Evolutionary conservation across 139 green algal genomes (phyloP).

Genomic region (Coccomyxa sp.): DNA sequence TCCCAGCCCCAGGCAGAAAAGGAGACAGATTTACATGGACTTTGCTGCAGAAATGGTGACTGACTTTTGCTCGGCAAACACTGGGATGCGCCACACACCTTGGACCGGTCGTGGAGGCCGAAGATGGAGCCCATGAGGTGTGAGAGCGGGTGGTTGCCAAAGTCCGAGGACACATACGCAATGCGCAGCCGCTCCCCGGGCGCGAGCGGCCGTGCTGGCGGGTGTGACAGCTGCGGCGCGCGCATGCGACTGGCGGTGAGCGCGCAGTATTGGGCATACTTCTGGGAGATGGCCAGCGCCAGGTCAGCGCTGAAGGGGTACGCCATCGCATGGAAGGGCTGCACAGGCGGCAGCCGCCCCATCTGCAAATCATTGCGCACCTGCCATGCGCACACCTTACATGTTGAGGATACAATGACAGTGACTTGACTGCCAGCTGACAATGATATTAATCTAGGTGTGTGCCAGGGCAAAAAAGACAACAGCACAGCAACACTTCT

Average conservation of each 20-base stretch:
- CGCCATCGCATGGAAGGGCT: slow-evolving; percentile 93
- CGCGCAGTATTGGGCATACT: slow-evolving; percentile 64
- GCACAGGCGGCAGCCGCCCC: slow-evolving; percentile 63
- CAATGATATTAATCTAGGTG: too few species aligned
- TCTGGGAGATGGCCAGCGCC: slow-evolving; percentile 47
- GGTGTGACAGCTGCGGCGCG: slow-evolving; percentile 49
- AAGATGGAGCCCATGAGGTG: slow-evolving; percentile 93
- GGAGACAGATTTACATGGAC: too few species aligned
- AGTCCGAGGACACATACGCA: slow-evolving; percentile 82
- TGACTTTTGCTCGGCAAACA: too few species aligned
- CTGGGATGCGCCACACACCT: background rate
- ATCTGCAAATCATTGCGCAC: slow-evolving; percentile 55
- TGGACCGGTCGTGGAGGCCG: slow-evolving; percentile 67
- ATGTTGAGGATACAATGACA: background rate
- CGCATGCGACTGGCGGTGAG: slow-evolving; percentile 34
- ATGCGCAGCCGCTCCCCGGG: slow-evolving; percentile 48
- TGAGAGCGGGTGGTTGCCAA: slow-evolving; percentile 88
- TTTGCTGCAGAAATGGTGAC: too few species aligned
- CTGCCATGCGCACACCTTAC: slow-evolving; percentile 9
- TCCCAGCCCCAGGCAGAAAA: too few species aligned
- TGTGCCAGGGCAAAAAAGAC: too few species aligned
- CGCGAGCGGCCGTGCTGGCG: slow-evolving; percentile 33
- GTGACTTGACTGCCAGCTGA: too few species aligned
- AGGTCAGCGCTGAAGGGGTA: slow-evolving; percentile 78
- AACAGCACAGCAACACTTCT: too few species aligned